Conservation (phyloP, 129 eudicot species). For the Glebionis coronaria region DNA sequence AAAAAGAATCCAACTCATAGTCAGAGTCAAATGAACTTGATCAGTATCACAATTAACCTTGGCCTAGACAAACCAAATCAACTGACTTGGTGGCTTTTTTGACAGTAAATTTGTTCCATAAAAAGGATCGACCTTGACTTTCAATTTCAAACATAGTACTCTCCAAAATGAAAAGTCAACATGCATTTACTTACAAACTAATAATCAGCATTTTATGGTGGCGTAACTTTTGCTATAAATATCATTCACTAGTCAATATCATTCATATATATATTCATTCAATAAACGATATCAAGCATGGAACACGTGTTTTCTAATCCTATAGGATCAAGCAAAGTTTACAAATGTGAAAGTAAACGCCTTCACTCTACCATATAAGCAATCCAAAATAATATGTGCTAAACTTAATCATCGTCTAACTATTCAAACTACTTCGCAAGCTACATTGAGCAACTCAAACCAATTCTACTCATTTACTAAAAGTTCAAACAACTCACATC, state of each 20-base stretch:
- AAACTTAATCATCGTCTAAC: conserved; percentile 7
- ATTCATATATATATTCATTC: background rate
- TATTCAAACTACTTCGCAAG: background rate
- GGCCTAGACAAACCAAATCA: background rate
- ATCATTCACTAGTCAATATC: background rate
- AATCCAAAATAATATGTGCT: background rate
- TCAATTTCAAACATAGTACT: background rate
- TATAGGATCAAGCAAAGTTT: background rate
- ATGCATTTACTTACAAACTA: background rate
- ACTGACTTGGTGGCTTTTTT: background rate
- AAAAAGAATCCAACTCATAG: background rate
- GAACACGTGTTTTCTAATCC: background rate
- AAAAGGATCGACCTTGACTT: background rate
- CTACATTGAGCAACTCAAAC: background rate
- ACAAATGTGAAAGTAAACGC: background rate
- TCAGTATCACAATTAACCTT: background rate
- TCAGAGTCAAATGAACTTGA: background rate
- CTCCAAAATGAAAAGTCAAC: background rate
- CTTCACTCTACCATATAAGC: no score
- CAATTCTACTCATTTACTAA: background rate
- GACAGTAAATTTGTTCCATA: background rate
- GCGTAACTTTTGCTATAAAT: background rate
- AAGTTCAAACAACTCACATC: no score
- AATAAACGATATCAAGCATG: no score
- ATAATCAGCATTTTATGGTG: background rate